phyloP scores from a whole-genome alignment of 257 asterid species.

The Nicotiana attenuata region DNA sequence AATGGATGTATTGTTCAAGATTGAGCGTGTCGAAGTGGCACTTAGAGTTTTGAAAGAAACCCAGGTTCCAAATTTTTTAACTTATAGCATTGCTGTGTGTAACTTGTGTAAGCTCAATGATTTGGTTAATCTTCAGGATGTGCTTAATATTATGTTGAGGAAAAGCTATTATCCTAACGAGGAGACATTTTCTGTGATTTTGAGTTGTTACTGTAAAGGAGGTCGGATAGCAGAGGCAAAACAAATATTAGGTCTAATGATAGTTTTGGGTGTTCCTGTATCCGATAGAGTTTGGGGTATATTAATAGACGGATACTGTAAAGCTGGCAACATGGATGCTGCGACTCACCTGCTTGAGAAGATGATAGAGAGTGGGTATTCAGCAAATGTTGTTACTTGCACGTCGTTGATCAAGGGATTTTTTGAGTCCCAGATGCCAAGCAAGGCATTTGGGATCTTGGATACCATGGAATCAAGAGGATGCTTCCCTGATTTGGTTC shows the following conservation, averaged over 20 bases:
- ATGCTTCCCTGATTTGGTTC: constrained; percentile 60
- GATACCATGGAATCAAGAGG: constrained; percentile 41
- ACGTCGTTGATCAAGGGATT: constrained; percentile 64
- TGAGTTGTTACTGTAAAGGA: constrained; percentile 53
- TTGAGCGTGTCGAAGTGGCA: constrained; percentile 43
- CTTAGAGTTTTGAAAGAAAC: constrained; percentile 44
- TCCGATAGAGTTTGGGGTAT: constrained; percentile 56
- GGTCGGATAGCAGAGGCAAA: constrained; percentile 44
- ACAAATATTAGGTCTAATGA: constrained; percentile 58
- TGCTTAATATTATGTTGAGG: constrained; percentile 43
- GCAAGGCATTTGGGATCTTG: constrained; percentile 53
- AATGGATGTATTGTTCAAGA: constrained; percentile 59
- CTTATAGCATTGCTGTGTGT: constrained; percentile 55
- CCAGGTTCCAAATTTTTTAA: constrained; percentile 54
- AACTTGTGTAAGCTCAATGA: constrained; percentile 64
- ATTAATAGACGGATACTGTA: constrained; percentile 48
- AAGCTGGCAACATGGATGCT: constrained; percentile 45
- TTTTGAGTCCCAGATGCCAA: constrained; percentile 43
- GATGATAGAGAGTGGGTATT: constrained; percentile 54
- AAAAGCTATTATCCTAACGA: constrained; percentile 53
- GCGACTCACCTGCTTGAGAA: constrained; percentile 48
- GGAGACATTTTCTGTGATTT: constrained; percentile 47
- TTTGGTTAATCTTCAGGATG: constrained; percentile 28
- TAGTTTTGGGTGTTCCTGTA: constrained; percentile 46
- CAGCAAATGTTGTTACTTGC: constrained; percentile 61